Base-by-base conservation (phyloP, 331 rosid species). In the Malus hybrid region DNA sequence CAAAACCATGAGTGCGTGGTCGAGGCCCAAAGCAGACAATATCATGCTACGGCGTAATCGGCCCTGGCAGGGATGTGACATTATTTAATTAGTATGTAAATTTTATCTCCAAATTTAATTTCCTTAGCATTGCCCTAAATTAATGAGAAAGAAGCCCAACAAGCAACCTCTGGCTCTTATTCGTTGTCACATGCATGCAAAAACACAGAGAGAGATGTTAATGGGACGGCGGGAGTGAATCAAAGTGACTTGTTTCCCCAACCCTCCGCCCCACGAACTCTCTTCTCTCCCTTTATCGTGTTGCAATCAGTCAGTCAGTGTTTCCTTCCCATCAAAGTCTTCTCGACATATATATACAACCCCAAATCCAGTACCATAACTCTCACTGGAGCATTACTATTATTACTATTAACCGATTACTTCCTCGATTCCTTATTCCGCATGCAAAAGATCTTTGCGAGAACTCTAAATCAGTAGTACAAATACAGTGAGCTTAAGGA, bases 161-260 rank as follows among this genome's bases (percentile, higher is more conserved):
- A 64, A 64, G 39, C 48, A 50, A 55, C 31, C 74, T 65, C 12
- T 20, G 77, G 69, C 29, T n/a, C 28, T 42, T 15, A 44, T 44
- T 31, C 46, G 15, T 50, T 19, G 57, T 72, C 84, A 75, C 84
- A 64, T 70, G 80, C 39, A 27, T 2, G 39, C 27, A 9, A 34
- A 33, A 31, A 29, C 42, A 27, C 66, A 13, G 1, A 24, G 32
- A 63, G 15, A 61, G 1, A 52, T 39, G 4, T 3, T 39, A 15
- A 22, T 67, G 67, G 71, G 72, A 24, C 39, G 61, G 64, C 61
- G 18, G 72, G 64, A 81, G 78, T 81, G 89, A 82, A 85, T 85
- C 90, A 77, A 77, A 66, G 77, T 70, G 76, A 78, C 81, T 78
- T 80, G 74, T 61, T 69, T 70, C 62, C 65, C 64, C 20, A 84